Evolutionary conservation across 495 filamentous ascomycete genomes (phyloP).

Genomic region (Hypoxylon fuscum): DNA sequence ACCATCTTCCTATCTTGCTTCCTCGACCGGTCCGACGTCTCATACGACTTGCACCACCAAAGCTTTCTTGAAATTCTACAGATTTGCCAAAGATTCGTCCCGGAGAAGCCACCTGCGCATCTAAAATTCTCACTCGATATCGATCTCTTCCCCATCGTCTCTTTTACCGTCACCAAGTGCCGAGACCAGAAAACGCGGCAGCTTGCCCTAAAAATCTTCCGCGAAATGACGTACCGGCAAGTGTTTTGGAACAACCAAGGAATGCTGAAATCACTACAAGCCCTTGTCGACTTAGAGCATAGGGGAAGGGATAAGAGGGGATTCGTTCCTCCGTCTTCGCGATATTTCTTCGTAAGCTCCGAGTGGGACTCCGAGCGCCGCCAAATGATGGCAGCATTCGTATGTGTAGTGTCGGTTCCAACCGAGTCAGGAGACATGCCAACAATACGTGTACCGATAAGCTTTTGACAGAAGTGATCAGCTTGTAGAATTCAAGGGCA

Average conservation of each 20-base stretch:
- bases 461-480: background rate
- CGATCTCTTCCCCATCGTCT: constrained; percentile 35
- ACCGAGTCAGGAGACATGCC: constrained; percentile 23
- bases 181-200: constrained; percentile 28
- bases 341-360: constrained; percentile 32
- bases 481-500: background rate
- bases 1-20: constrained; percentile 37
- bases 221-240: constrained; percentile 27
- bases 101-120: constrained; percentile 18
- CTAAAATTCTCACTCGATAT: constrained; percentile 31
- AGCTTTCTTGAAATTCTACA: constrained; percentile 30
- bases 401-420: constrained; percentile 9
- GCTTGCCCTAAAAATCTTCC: constrained; percentile 26
- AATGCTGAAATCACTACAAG: constrained; percentile 27
- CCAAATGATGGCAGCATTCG: constrained; percentile 33
- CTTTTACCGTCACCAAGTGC: constrained; percentile 33
- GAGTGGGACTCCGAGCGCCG: constrained; percentile 32
- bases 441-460: constrained; percentile 20
- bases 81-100: constrained; percentile 22
- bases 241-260: constrained; percentile 35
- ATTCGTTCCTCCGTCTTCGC: constrained; percentile 31
- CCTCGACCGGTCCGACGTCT: constrained; percentile 30
- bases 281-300: constrained; percentile 31
- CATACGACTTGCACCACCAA: constrained; percentile 28
- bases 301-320: constrained; percentile 28